Base-by-base conservation (phyloP, 345 rosid genomes). In the Gossypium stocksii region DNA sequence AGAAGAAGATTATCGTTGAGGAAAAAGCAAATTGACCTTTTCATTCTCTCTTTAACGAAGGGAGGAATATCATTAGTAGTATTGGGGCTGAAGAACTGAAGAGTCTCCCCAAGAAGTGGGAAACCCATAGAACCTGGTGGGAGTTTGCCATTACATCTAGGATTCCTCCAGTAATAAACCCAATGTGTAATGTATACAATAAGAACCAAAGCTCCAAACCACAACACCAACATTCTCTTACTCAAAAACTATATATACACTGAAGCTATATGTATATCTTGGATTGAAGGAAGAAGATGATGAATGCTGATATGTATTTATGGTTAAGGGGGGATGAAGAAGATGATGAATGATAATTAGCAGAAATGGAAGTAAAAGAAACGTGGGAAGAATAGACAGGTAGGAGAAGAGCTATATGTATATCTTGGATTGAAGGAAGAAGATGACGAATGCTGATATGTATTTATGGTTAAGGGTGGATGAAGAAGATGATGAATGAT, bases 101-200 rank as follows among this genome's bases (percentile, higher is more conserved):
- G 84, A 76, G 90, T 84, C 83, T 94, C 98, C 7, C 98, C 98
- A 1, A 94, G 86, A 27, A 94, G 78, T 0, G 97, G 98, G 15
- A 85, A 79, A 16, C 98, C 98, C 98, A 94, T 92, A 0, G 98
- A 94, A 67, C 98, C 98, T 6, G 98, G 97, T 12, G 97, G 98
- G 70, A 94, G 92, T 73, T 89, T 88, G 4, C 97, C 98, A 72
- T 74, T 86, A 83, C 97, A 90, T 85, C 80, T 90, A 15, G 98
- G 98, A 77, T 92, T 85, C 75, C 81, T 87, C 98, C 97, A 89
- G 66, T 70, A 80, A 77, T 88, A 81, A 74, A 90, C 66, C 92
- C 91, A 92, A 76, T 65, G 80, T 43, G 87, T 77, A 66, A 89
- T 73, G 82, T 84, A 78, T 70, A 81, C 53, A 68, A 90, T 52